Percentiles rank a stretch among this genome's conserved stretches.
These are phyloP conservation scores for Boletus rubescentipes DNA, from an alignment of 768 basidiomycete species.

Conservation along the genomic window DNA sequence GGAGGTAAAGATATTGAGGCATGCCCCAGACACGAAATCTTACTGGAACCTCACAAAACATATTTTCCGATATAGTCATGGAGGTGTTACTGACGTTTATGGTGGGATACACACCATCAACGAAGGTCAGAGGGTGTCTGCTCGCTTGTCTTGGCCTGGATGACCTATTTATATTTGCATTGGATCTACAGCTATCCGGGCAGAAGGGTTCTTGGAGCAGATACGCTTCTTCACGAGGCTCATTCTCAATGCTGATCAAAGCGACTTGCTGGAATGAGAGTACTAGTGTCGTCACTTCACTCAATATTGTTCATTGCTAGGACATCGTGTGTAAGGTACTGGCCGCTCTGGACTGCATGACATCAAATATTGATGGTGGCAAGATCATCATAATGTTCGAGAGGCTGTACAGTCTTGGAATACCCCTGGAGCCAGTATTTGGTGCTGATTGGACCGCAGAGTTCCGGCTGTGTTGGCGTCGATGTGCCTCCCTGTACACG, in stretches of 20 bases:
- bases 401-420: not conserved
- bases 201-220: slow-evolving; percentile 29
- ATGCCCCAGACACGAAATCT: slow-evolving; percentile 39
- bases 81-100: slow-evolving; percentile 32
- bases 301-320: not conserved
- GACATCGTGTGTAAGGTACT: too few species aligned
- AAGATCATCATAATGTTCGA: not conserved
- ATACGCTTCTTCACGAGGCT: slow-evolving; percentile 35
- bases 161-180: slow-evolving; percentile 12
- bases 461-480: slow-evolving; percentile 2
- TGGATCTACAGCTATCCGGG: slow-evolving; percentile 27
- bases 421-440: not conserved
- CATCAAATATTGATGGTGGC: not conserved
- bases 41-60: slow-evolving; percentile 47
- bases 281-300: too few species aligned
- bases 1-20: slow-evolving; percentile 23
- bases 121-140: slow-evolving; percentile 19
- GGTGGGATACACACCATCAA: slow-evolving; percentile 32
- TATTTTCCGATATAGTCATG: slow-evolving; percentile 47
- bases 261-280: slow-evolving; percentile 19
- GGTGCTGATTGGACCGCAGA: slow-evolving; percentile 14
- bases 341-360: too few species aligned
- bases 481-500: slow-evolving; percentile 28
- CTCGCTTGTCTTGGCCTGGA: not conserved
- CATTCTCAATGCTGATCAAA: slow-evolving; percentile 34